Evolutionary conservation across 495 filamentous ascomycete species (phyloP).

Genomic region (Aspergillus baeticus): DNA sequence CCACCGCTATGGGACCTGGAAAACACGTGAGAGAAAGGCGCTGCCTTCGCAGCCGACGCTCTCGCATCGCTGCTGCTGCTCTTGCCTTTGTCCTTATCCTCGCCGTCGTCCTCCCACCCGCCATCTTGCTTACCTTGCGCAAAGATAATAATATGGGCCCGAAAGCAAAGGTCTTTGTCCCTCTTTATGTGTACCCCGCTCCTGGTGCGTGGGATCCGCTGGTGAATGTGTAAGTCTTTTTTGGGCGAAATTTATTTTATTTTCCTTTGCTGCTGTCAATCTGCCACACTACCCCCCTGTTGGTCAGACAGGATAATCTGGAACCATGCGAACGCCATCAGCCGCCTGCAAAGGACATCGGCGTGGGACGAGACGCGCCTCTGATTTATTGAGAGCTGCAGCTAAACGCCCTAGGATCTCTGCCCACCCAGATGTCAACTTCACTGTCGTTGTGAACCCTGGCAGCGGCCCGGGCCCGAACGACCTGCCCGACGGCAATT

Average conservation of each 20-base stretch:
- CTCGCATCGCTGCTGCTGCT: slow-evolving; percentile 26
- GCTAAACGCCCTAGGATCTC: slow-evolving; percentile 40
- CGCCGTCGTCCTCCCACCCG: slow-evolving; percentile 34
- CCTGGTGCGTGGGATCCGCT: slow-evolving; percentile 51
- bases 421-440: slow-evolving; percentile 44
- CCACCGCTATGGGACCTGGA: slow-evolving; percentile 22
- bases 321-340: slow-evolving; percentile 23
- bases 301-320: slow-evolving; percentile 11
- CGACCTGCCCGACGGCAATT: slow-evolving; percentile 49
- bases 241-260: slow-evolving; percentile 10
- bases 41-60: slow-evolving; percentile 29
- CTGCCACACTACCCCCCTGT: slow-evolving; percentile 4
- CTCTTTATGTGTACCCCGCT: slow-evolving; percentile 56
- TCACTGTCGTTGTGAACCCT: slow-evolving; percentile 57
- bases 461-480: slow-evolving; percentile 50
- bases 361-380: slow-evolving; percentile 16
- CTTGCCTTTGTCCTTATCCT: slow-evolving; percentile 32
- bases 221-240: slow-evolving; percentile 42
- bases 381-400: slow-evolving; percentile 12
- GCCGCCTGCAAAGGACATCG: slow-evolving; percentile 22
- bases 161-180: slow-evolving; percentile 48
- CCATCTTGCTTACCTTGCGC: slow-evolving; percentile 32
- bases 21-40: slow-evolving; percentile 41
- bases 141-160: slow-evolving; percentile 42
- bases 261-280: slow-evolving; percentile 1